Conservation (phyloP, 148 eudicot genomes). For the Persicaria maculosa region DNA sequence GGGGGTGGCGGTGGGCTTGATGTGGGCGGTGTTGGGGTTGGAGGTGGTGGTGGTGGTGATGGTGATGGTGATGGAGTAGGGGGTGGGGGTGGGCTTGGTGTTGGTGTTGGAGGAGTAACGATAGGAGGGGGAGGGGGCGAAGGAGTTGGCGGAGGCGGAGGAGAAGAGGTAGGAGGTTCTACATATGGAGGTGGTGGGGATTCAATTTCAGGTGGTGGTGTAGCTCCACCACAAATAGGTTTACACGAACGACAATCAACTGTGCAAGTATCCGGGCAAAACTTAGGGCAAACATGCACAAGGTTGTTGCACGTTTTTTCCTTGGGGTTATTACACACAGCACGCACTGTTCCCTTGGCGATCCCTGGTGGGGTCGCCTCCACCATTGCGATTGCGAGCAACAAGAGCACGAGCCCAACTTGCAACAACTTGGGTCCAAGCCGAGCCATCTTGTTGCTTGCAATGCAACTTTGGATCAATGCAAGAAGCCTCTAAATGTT, state of each 20-base stretch:
- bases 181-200: slow-evolving; percentile 6
- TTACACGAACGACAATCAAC: slow-evolving; percentile 53
- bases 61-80: slow-evolving; percentile 9
- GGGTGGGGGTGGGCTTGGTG: neutral
- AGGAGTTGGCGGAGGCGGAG: neutral
- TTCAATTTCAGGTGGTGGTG: neutral
- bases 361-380: slow-evolving; percentile 45
- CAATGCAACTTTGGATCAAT: too few relatives aligned
- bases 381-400: slow-evolving; percentile 18
- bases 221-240: slow-evolving; percentile 30
- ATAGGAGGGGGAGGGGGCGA: neutral
- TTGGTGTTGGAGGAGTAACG: neutral
- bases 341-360: slow-evolving; percentile 36
- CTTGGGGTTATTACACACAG: slow-evolving; percentile 25
- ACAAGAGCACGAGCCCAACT: slow-evolving; percentile 25
- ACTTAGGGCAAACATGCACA: slow-evolving; percentile 51
- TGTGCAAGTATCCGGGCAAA: slow-evolving; percentile 42
- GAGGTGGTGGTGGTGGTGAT: neutral
- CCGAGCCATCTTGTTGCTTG: slow-evolving; percentile 19
- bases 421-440: slow-evolving; percentile 16
- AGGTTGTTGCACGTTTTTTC: slow-evolving; percentile 49
- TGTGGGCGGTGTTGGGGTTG: slow-evolving; percentile 13
- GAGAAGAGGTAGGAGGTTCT: slow-evolving; percentile 9
- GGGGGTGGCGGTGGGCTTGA: slow-evolving; percentile 1
- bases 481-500: too few relatives aligned